A percentile compares a stretch with the other conserved stretches of the same genome.
These are phyloP conservation scores for Trichoderma sp. DNA, from an alignment of 2,329 filamentous ascomycete species.

Conservation along the genomic window DNA sequence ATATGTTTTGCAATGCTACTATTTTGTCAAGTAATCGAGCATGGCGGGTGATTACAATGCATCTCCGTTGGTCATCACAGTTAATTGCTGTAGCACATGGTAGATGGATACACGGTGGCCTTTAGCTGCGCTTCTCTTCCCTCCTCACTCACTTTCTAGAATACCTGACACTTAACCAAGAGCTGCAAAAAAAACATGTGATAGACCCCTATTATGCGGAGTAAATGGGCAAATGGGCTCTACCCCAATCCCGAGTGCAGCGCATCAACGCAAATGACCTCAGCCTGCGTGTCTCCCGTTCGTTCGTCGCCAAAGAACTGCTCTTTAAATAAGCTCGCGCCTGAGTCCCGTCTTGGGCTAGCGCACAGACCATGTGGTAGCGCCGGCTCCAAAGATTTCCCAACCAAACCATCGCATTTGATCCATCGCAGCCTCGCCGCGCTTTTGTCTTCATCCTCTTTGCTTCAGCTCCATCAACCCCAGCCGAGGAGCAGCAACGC, in stretches of 20 bases:
- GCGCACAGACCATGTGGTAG: conserved; percentile 16
- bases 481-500: conserved; percentile 21
- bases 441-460: conserved; percentile 3
- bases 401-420: conserved; percentile 14
- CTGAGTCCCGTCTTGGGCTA: not conserved
- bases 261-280: not conserved
- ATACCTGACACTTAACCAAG: not conserved
- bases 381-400: conserved; percentile 18
- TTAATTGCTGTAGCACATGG: not conserved
- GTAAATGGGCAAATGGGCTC: not conserved
- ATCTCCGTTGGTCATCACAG: not conserved
- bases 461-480: not conserved
- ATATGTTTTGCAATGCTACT: not conserved
- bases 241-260: not conserved
- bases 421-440: conserved; percentile 21
- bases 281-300: not conserved
- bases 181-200: not conserved
- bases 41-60: not conserved
- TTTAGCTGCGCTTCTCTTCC: not conserved
- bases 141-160: not conserved
- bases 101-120: not conserved
- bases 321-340: not conserved
- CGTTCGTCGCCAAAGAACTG: not conserved
- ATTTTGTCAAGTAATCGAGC: not conserved
- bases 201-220: conserved; percentile 14